phyloP scores from a whole-genome alignment of 352 stramenopile genomes.

The Globisporangium solare region DNA sequence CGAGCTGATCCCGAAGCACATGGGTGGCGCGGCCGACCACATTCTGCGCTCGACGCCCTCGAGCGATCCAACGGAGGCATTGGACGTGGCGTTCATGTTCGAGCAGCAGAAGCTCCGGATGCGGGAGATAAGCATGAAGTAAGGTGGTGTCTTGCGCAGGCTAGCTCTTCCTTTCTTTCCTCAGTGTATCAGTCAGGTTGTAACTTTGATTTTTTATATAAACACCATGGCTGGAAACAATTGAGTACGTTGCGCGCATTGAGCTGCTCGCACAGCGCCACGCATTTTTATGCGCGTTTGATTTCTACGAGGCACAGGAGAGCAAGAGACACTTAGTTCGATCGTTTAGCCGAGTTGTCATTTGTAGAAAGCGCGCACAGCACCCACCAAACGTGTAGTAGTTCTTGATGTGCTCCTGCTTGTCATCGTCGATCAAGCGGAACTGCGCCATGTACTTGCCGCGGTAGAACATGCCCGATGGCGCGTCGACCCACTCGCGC shows the following conservation, averaged over 20 bases:
- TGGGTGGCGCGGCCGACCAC: slow-evolving; percentile 40
- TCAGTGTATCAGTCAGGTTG: too few relatives aligned
- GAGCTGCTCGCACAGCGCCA: not conserved
- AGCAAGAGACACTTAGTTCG: too few relatives aligned
- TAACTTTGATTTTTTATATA: not conserved
- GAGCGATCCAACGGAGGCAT: slow-evolving; percentile 17
- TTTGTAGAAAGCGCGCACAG: not conserved
- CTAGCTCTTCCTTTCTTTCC: slow-evolving; percentile 3
- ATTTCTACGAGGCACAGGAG: slow-evolving; percentile 33
- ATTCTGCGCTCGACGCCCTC: slow-evolving; percentile 22
- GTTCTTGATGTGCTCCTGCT: slow-evolving; percentile 59
- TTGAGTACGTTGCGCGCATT: too few relatives aligned
- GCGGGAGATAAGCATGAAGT: slow-evolving; percentile 16
- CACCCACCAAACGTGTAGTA: slow-evolving; percentile 76
- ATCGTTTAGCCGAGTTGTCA: too few relatives aligned
- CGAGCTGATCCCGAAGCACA: slow-evolving; percentile 46
- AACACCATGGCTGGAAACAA: too few relatives aligned
- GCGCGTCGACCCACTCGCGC: slow-evolving; percentile 77
- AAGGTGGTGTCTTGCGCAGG: not conserved
- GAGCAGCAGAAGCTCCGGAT: slow-evolving; percentile 47
- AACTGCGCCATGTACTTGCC: slow-evolving; percentile 85
- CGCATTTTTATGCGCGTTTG: slow-evolving; percentile 30
- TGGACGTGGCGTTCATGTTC: slow-evolving; percentile 60
- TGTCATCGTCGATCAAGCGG: slow-evolving; percentile 66
- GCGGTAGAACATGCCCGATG: slow-evolving; percentile 82